Conservation (phyloP, 2,329 filamentous ascomycete genomes). For the Talaromyces sp. region DNA sequence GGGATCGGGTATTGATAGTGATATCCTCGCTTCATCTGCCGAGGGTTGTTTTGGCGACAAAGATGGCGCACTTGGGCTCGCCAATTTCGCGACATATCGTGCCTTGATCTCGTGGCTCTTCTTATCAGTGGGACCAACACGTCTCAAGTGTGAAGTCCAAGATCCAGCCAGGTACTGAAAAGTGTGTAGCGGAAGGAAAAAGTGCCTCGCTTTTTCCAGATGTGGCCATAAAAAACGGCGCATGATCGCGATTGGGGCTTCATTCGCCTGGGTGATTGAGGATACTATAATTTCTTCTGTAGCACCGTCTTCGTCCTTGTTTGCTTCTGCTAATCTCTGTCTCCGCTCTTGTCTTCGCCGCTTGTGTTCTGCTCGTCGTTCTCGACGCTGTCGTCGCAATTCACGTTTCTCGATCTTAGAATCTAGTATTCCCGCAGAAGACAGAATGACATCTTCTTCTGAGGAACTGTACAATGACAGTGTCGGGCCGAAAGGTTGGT, state of each 20-base stretch:
- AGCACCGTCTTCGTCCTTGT: neutral
- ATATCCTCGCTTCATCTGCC: neutral
- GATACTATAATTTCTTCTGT: conserved; percentile 17
- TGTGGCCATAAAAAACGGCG: conserved; percentile 32
- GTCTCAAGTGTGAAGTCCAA: conserved; percentile 24
- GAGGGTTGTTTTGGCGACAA: neutral
- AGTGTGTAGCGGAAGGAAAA: conserved; percentile 21
- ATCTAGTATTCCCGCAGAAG: conserved; percentile 34
- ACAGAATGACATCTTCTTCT: conserved; percentile 28
- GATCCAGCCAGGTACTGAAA: conserved; percentile 11
- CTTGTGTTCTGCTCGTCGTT: neutral
- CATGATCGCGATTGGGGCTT: conserved; percentile 18
- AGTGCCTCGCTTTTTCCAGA: conserved; percentile 31
- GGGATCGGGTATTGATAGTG: neutral
- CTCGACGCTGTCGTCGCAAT: neutral
- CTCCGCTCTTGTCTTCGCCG: neutral
- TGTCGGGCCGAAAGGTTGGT: neutral
- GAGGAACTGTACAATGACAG: conserved; percentile 8
- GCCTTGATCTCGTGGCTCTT: neutral
- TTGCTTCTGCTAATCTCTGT: neutral
- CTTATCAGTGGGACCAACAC: conserved; percentile 19
- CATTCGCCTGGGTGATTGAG: conserved; percentile 20
- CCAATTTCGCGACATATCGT: conserved; percentile 22
- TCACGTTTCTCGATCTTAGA: conserved; percentile 15
- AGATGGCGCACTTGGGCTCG: conserved; percentile 19